Percentiles rank a stretch among this genome's conserved stretches.
These are phyloP conservation scores for Backusella liffmaniae DNA, from an alignment of 192 early-diverging fungal species.

Conservation along the genomic window DNA sequence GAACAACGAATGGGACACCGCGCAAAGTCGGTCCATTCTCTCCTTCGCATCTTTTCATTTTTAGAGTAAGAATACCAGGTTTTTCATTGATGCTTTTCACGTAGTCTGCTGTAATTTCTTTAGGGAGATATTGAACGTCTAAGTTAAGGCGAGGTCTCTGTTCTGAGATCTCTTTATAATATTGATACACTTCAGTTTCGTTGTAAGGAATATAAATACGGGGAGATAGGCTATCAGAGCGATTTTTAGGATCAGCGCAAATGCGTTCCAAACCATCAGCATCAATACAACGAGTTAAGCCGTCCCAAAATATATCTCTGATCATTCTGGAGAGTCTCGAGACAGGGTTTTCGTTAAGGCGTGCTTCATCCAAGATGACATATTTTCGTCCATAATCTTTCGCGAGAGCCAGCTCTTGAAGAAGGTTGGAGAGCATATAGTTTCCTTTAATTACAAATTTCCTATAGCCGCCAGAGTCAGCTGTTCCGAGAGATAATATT, in stretches of 20 bases:
- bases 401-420: slow-evolving; percentile 95
- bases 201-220: slow-evolving; percentile 92
- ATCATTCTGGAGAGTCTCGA: slow-evolving; percentile 89
- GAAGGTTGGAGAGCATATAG: slow-evolving; percentile 90
- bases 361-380: slow-evolving; percentile 86
- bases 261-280: slow-evolving; percentile 85
- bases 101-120: slow-evolving; percentile 84
- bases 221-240: slow-evolving; percentile 67
- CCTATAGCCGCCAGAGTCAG: slow-evolving; percentile 82
- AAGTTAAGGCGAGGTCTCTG: slow-evolving; percentile 69
- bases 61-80: slow-evolving; percentile 90
- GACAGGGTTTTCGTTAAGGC: slow-evolving; percentile 94
- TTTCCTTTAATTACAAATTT: slow-evolving; percentile 91
- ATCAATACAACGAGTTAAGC: slow-evolving; percentile 85
- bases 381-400: slow-evolving; percentile 82
- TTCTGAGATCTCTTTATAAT: slow-evolving; percentile 72
- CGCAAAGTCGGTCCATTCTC: slow-evolving; percentile 50
- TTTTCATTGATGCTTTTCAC: slow-evolving; percentile 87
- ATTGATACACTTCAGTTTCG: slow-evolving; percentile 73
- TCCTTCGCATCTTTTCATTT: slow-evolving; percentile 49
- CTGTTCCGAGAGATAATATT: slow-evolving; percentile 81
- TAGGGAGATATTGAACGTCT: slow-evolving; percentile 78
- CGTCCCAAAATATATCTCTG: slow-evolving; percentile 94
- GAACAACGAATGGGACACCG: slow-evolving; percentile 95
- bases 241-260: slow-evolving; percentile 90